Percentiles rank a stretch among this genome's conserved stretches.
These are phyloP conservation scores for Populus nigra DNA, from an alignment of 345 rosid genomes.

Conservation along the genomic window DNA sequence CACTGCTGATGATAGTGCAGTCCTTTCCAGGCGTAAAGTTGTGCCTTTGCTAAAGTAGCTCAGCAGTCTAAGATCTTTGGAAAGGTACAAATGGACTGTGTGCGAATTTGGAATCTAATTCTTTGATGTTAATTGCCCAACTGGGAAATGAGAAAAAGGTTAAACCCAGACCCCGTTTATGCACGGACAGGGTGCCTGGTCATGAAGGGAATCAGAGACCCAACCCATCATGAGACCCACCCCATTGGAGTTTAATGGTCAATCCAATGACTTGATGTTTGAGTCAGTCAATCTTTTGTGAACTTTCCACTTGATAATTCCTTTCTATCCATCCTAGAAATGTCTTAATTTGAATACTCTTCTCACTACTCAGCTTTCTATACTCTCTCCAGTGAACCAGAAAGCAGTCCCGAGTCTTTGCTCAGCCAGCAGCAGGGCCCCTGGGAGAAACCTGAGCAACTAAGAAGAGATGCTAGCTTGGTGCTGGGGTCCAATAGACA, in stretches of 20 bases:
- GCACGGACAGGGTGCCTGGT: not conserved
- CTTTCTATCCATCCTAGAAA: conserved; percentile 7
- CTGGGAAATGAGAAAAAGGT: conserved; percentile 17
- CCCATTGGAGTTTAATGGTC: not conserved
- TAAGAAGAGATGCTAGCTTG: not conserved
- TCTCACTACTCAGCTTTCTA: not conserved
- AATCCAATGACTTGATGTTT: conserved; percentile 11
- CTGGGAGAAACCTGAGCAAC: not conserved
- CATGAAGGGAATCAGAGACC: not conserved
- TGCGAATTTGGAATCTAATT: conserved; percentile 30
- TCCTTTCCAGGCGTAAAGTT: conserved; percentile 23
- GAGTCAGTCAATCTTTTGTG: conserved; percentile 13
- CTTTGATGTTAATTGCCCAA: conserved; percentile 19
- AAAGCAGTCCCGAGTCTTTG: not conserved
- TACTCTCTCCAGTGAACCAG: not conserved
- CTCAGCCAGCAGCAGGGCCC: not conserved
- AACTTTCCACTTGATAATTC: conserved; percentile 19
- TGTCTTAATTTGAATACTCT: not conserved
- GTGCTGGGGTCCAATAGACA: not conserved
- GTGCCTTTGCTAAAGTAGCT: conserved; percentile 18
- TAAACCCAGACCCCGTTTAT: not conserved
- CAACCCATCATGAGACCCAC: conserved; percentile 15
- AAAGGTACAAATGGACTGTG: conserved; percentile 14
- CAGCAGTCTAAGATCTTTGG: conserved; percentile 32
- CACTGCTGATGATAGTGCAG: conserved; percentile 1